Evolutionary conservation across 768 basidiomycete genomes (phyloP).

Genomic region (Agrocybe praecox): DNA sequence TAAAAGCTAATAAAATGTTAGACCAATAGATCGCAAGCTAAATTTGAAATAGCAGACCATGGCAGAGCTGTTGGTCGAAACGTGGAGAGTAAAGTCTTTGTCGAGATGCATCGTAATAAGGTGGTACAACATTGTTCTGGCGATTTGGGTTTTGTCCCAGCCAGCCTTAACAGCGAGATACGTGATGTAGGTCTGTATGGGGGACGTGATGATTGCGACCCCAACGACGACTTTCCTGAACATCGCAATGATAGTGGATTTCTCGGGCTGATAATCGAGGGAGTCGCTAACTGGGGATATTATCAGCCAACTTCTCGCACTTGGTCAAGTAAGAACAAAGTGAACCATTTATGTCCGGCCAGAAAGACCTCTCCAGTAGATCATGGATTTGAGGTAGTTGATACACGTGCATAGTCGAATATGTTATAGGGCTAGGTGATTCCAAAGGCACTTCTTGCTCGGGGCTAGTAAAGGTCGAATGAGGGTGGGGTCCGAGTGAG

Average conservation of each 20-base stretch:
- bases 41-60: slow-evolving; percentile 49
- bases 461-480: slow-evolving; percentile 43
- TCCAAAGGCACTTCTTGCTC: slow-evolving; percentile 48
- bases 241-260: slow-evolving; percentile 73
- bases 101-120: slow-evolving; percentile 71
- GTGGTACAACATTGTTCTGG: slow-evolving; percentile 80
- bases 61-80: slow-evolving; percentile 79
- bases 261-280: slow-evolving; percentile 67
- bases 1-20: slow-evolving; percentile 49
- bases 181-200: slow-evolving; percentile 81
- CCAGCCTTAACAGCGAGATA: slow-evolving; percentile 79
- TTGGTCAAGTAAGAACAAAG: background rate
- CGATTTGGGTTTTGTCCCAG: slow-evolving; percentile 81
- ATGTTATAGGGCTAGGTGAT: slow-evolving; percentile 57
- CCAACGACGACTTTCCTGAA: slow-evolving; percentile 77
- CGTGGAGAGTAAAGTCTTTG: slow-evolving; percentile 81
- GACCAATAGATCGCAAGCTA: background rate
- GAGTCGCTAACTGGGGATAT: slow-evolving; percentile 62
- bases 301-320: background rate
- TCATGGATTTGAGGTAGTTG: slow-evolving; percentile 77
- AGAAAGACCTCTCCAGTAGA: slow-evolving; percentile 67
- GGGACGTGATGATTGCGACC: slow-evolving; percentile 74
- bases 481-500: background rate
- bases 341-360: slow-evolving; percentile 77
- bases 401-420: slow-evolving; percentile 55